phyloP scores from a whole-genome alignment of 768 basidiomycete genomes.

The Cystobasidium tubakii region DNA sequence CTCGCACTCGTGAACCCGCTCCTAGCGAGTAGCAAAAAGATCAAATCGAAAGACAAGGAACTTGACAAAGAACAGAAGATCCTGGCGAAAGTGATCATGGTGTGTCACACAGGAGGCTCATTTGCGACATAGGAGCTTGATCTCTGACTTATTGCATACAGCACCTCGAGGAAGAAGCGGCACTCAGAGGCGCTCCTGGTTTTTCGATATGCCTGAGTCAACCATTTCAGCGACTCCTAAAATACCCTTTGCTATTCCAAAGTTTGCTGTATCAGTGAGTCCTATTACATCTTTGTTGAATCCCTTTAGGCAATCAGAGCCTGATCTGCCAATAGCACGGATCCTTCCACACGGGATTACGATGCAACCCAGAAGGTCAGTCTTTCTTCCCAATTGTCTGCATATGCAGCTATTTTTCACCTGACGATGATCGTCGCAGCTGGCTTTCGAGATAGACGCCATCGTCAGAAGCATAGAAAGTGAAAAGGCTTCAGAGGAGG shows the following conservation, averaged over 20 bases:
- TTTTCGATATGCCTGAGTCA: constrained; percentile 92
- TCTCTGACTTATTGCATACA: constrained; percentile 17
- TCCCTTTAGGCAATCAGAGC: constrained; percentile 12
- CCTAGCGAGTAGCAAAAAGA: not conserved
- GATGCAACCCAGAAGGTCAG: constrained; percentile 53
- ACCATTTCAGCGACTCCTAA: constrained; percentile 91
- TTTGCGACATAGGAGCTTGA: not conserved
- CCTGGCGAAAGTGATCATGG: constrained; percentile 68
- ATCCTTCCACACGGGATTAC: constrained; percentile 94
- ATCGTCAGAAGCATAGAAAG: constrained; percentile 97
- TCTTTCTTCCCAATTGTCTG: not conserved
- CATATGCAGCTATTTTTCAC: no score
- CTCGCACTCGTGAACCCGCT: constrained; percentile 36
- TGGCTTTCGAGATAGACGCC: constrained; percentile 94
- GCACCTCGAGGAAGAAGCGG: constrained; percentile 70
- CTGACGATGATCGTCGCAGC: constrained; percentile 58
- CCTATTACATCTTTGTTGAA: not conserved
- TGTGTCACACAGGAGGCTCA: constrained; percentile 45
- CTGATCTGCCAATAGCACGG: constrained; percentile 55
- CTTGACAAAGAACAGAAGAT: constrained; percentile 73
- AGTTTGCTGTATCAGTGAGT: constrained; percentile 36
- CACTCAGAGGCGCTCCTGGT: constrained; percentile 84
- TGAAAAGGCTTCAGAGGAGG: constrained; percentile 94
- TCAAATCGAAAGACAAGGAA: constrained; percentile 57
- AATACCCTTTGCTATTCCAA: constrained; percentile 90